Evolutionary conservation across 495 filamentous ascomycete species (phyloP).

Genomic region (Hypoxylon fragiforme): DNA sequence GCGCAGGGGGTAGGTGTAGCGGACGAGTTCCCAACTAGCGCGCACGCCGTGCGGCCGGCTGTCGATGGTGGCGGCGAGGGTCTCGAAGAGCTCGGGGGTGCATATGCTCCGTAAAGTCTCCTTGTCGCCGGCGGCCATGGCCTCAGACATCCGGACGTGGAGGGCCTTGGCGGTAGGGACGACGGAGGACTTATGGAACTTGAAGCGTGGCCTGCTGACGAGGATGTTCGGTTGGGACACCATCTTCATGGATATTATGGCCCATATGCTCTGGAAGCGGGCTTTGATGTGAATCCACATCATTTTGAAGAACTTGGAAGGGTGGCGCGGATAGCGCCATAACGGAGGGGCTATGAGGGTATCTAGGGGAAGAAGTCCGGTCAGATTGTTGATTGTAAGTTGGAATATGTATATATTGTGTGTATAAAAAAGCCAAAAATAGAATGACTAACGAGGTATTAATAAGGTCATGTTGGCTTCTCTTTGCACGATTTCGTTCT

Average conservation of each 20-base stretch:
- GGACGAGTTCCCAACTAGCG: conserved; percentile 68
- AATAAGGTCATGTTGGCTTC: conserved; percentile 13
- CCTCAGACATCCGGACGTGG: conserved; percentile 70
- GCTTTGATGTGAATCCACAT: conserved; percentile 21
- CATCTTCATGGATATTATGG: conserved; percentile 18
- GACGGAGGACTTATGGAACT: conserved; percentile 45
- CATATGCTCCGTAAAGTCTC: conserved; percentile 60
- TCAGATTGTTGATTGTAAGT: too few species aligned
- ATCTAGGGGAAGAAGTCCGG: background rate
- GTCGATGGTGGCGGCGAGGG: conserved; percentile 60
- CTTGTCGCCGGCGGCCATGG: conserved; percentile 68
- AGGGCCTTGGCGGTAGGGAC: conserved; percentile 59
- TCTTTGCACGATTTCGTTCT: background rate
- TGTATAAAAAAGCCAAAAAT: background rate
- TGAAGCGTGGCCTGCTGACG: conserved; percentile 37
- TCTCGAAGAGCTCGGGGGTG: conserved; percentile 59
- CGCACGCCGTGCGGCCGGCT: conserved; percentile 51
- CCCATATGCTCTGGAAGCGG: conserved; percentile 1
- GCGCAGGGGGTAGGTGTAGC: conserved; percentile 52
- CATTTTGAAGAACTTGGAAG: conserved; percentile 28
- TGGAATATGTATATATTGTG: background rate
- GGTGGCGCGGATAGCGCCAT: conserved; percentile 30
- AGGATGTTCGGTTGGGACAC: conserved; percentile 35
- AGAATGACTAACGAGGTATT: conserved; percentile 22
- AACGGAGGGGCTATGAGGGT: conserved; percentile 35